Base-by-base conservation (phyloP, 2,329 filamentous ascomycete genomes). In the Talaromyces sp. region DNA sequence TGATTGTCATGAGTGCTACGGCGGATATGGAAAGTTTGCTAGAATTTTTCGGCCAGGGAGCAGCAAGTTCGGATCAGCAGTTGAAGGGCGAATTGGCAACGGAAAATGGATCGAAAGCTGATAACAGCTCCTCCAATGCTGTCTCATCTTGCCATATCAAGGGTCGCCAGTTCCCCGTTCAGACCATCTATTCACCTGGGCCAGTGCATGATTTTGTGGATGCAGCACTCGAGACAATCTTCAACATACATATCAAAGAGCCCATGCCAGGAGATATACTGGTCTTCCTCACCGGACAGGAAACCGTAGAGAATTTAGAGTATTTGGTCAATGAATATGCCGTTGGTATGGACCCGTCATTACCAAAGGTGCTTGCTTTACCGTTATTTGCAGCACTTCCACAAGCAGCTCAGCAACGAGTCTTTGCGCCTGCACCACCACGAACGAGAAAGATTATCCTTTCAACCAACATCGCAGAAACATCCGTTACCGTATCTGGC, bases 391-490 rank as follows among this genome's bases (percentile, higher is more conserved):
- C 94, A 1, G 91, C 95, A 36, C 81, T 99, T 5, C 89, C 93
- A 1, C 91, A 94, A 64, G 84, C 87, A 55, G 88, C 89, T 0
- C 94, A 99, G 66, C 89, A 96, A 63, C 83, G 85, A 21, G 91
- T 95, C 9, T 97, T 99, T 70, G 80, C 87, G 56, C 88, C 89
- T 1, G 82, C 89, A 21, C 84, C 84, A 0, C 84, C 84, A 57
- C 83, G 85, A 2, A 95, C 90, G 0, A 83, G 94, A 43, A 97
- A 97, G 69, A 82, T 97, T 11, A 91, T 99, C 0, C 78, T 99
- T 0, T 88, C 92, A 0, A 99, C 94, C 13, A 99, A 99, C 68
- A 97, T 99, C 66, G 94, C 94, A n/a, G 94, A 99, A 72, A 97
- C 94, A 0, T 97, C 94, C 1, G 89, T 99, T 60, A 99, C 94